phyloP scores from a whole-genome alignment of 1,284 basidiomycete genomes.

The Sporisorium scitamineum region DNA sequence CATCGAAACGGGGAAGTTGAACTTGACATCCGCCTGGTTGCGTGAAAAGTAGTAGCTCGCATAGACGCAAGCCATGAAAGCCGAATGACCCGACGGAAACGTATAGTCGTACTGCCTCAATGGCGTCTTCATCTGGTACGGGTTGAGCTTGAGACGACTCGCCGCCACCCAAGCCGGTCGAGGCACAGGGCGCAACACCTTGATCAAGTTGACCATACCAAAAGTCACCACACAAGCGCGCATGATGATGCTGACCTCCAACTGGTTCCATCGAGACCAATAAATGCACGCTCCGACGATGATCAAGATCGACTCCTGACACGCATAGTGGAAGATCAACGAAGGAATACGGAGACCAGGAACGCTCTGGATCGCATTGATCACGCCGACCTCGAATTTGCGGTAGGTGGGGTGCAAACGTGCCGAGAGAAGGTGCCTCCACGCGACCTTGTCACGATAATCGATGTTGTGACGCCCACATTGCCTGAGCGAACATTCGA shows the following conservation, averaged over 20 bases:
- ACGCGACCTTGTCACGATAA: constrained; percentile 30
- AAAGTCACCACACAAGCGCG: constrained; percentile 21
- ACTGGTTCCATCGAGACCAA: constrained; percentile 31
- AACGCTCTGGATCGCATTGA: constrained; percentile 28
- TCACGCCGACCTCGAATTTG: constrained; percentile 17
- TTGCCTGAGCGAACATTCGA: constrained; percentile 29
- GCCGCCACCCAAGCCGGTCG: constrained; percentile 36
- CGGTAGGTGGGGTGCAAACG: constrained; percentile 35
- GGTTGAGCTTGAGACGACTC: constrained; percentile 26
- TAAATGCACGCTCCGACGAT: constrained; percentile 23
- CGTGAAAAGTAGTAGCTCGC: constrained; percentile 26
- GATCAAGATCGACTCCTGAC: constrained; percentile 24
- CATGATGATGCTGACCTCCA: constrained; percentile 32
- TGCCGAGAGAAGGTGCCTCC: constrained; percentile 25
- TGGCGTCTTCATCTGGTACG: constrained; percentile 21
- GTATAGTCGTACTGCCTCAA: constrained; percentile 31
- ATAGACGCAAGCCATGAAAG: constrained; percentile 32
- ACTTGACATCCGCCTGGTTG: constrained; percentile 10
- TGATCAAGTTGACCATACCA: constrained; percentile 35
- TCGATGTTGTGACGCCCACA: constrained; percentile 30
- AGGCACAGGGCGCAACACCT: constrained; percentile 20
- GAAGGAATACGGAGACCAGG: constrained; percentile 21
- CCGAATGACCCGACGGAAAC: constrained; percentile 29
- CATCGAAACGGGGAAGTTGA: constrained; percentile 15
- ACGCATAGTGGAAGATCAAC: constrained; percentile 18